phyloP scores from a whole-genome alignment of 2,329 filamentous ascomycete species.

The Monosporascus sp. region DNA sequence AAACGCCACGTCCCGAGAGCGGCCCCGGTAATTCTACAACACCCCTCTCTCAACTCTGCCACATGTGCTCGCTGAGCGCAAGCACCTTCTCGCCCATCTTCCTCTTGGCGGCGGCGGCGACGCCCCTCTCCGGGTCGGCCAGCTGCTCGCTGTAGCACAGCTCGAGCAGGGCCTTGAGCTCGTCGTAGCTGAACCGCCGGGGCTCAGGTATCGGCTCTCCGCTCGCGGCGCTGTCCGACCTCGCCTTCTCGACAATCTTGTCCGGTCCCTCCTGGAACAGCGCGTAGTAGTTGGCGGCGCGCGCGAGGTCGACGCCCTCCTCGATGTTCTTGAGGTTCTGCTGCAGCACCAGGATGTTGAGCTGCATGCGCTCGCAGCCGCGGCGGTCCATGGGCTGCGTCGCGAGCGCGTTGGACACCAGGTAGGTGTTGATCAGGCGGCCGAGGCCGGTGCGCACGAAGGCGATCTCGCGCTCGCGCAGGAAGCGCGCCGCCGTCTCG shows the following conservation, averaged over 20 bases:
- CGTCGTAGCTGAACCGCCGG: conserved; percentile 57
- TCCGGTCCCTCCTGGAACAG: conserved; percentile 63
- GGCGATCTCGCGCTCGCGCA: conserved; percentile 64
- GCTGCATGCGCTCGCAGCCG: conserved; percentile 80
- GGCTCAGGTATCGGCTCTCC: conserved; percentile 29
- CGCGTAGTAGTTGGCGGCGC: conserved; percentile 63
- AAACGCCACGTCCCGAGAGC: neutral
- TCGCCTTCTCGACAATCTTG: conserved; percentile 58
- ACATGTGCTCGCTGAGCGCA: conserved; percentile 68
- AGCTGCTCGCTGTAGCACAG: conserved; percentile 64
- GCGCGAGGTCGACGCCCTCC: conserved; percentile 57
- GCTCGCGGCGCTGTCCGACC: conserved; percentile 34
- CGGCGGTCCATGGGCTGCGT: conserved; percentile 79
- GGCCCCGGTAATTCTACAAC: neutral
- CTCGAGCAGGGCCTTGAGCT: conserved; percentile 61
- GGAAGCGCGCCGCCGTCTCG: conserved; percentile 68
- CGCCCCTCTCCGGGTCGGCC: conserved; percentile 61
- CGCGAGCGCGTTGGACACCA: conserved; percentile 65
- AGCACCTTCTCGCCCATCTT: conserved; percentile 66
- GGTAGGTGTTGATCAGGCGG: conserved; percentile 70
- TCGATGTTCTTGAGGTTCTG: conserved; percentile 96
- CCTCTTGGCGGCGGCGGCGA: conserved; percentile 61
- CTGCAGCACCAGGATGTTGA: conserved; percentile 91
- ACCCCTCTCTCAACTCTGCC: conserved; percentile 43
- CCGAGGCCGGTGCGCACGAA: conserved; percentile 77